Conservation (phyloP, 192 early-diverging fungal genomes). For the Mortierella claussenii region DNA sequence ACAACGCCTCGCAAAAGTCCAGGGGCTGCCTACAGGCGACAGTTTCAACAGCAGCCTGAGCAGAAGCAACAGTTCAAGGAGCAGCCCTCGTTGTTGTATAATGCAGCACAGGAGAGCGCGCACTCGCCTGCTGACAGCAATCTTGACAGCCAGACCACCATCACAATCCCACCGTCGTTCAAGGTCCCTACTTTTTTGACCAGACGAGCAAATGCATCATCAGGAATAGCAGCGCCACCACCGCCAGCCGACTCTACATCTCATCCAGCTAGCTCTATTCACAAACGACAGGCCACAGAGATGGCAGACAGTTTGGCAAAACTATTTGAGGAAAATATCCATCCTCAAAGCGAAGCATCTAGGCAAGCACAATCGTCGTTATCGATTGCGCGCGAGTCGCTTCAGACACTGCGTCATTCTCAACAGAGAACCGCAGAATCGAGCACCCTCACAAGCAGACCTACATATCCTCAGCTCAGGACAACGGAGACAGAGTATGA, state of each 20-base stretch:
- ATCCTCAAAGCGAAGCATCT: neutral
- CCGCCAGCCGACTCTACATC: neutral
- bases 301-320: conserved; percentile 12
- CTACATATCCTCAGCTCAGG: conserved; percentile 2
- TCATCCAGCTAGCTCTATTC: neutral
- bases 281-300: neutral
- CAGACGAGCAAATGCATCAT: neutral
- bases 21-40: neutral
- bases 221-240: too few relatives aligned
- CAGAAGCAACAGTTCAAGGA: conserved; percentile 1
- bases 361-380: conserved; percentile 6
- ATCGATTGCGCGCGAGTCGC: conserved; percentile 1
- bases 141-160: too few relatives aligned
- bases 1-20: conserved; percentile 30
- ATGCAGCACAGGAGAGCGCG: neutral
- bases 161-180: conserved; percentile 2
- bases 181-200: conserved; percentile 9
- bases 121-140: too few relatives aligned
- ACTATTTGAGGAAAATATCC: conserved; percentile 4
- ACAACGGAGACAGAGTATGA: conserved; percentile 43
- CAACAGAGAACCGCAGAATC: neutral
- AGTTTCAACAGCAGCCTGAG: conserved; percentile 1
- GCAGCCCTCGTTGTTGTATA: neutral
- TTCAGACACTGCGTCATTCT: conserved; percentile 14
- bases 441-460: neutral